Conservation (phyloP, 257 asterid species). For the Solanum chiquidenum region DNA sequence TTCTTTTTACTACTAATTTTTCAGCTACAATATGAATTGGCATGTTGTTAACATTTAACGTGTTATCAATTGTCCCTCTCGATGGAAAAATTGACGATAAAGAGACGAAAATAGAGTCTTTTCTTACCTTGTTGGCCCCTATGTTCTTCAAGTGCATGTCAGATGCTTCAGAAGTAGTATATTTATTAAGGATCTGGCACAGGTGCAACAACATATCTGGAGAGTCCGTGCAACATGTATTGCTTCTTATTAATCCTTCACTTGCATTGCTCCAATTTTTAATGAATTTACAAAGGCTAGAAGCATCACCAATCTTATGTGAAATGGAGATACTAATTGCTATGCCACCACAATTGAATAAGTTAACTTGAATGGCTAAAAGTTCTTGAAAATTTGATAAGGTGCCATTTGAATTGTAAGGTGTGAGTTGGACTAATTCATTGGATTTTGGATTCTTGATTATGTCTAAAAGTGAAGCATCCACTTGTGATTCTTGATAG, state of each 20-base stretch:
- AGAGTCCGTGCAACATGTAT: background rate
- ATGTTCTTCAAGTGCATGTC: background rate
- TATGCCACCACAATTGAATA: conserved; percentile 35
- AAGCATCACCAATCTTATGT: conserved; percentile 39
- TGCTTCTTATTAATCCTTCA: background rate
- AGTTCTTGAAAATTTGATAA: conserved; percentile 14
- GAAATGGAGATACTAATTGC: conserved; percentile 31
- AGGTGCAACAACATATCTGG: background rate
- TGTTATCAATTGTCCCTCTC: conserved; percentile 23
- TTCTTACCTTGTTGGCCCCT: background rate
- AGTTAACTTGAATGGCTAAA: conserved; percentile 41
- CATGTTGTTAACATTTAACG: conserved; percentile 5
- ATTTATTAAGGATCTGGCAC: background rate
- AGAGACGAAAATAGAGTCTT: background rate
- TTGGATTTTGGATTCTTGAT: conserved; percentile 4
- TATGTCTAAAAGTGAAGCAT: conserved; percentile 15
- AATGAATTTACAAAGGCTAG: conserved; percentile 30
- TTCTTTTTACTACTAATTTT: conserved; percentile 10
- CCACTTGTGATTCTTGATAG: conserved; percentile 26
- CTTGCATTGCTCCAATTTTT: conserved; percentile 25
- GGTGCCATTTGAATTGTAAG: conserved; percentile 23
- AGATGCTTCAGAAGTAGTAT: background rate
- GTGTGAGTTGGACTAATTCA: conserved; percentile 26
- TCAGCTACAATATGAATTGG: conserved; percentile 11
- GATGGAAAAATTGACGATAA: conserved; percentile 36